Base-by-base conservation (phyloP, 495 filamentous ascomycete genomes). In the Sordaria brevicollis region DNA sequence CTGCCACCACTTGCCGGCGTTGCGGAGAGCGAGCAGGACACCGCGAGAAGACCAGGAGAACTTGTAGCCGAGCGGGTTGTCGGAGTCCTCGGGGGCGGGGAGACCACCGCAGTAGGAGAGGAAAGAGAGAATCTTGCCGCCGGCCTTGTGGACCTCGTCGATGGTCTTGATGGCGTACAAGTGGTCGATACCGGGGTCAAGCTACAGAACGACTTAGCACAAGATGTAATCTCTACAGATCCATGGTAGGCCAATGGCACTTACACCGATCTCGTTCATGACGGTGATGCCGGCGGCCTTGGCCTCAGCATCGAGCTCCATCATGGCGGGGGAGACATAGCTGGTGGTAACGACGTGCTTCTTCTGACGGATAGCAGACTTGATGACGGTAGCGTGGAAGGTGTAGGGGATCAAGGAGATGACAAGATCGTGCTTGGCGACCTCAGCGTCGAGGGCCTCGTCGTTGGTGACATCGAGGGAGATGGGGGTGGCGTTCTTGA, bases 281-380 rank as follows among this genome's bases (percentile, higher is more conserved):
- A 99, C 93, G 0, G 93, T 96, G 74, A 99, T 98, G 65, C 93
- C 94, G 9, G 96, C 96, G 62, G 90, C 90, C 85, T 97, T 97
- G 77, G 86, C 88, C 72, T 89, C 85, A 69, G 86, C 83, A 70
- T 97, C 93, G 35, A 99, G 85, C 83, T 92, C 95, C 79, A 89
- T 75, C 94, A 99, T 97, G 34, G 92, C 93, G 0, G 93, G 93
- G 2, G 92, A 95, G 65, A 96, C 90, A 75, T 98, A 97, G 69
- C 88, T 91, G n/a, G 95, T 98, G 43, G 95, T 97, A 67, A 98
- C 95, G 67, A 98, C 94, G 84, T 98, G 83, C 82, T 91, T 96
- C 90, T 97, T 97, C 70, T 89, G 86, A 71, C 90, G 87, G 79
- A 98, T 97, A 35, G 93, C 95, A n/a, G 89, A 88, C 84, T 96